Evolutionary conservation across 2,329 filamentous ascomycete genomes (phyloP), one percentile per base, ranked within the genome.

Genomic region (Claviceps lovelessii): DNA sequence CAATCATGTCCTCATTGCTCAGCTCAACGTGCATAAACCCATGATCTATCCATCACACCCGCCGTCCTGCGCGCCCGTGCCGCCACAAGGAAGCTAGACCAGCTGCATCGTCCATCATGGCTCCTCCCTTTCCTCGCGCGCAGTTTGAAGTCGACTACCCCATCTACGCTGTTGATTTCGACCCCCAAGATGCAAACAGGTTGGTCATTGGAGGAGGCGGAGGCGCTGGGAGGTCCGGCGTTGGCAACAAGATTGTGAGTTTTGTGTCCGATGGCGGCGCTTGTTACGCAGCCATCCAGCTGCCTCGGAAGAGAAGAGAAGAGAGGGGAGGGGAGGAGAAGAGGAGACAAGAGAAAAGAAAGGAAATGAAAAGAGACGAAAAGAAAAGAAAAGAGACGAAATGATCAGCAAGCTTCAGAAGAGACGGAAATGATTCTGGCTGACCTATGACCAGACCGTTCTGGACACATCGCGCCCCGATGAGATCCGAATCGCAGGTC

Each of bases 141-240:
- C 85, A 82, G 68, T 74, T 82, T 61, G 81, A 81, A 55, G 79
- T 94, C 60, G 80, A 83, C 56, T 96, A 91, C 69, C 90, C 90
- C 51, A 79, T 95, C 56, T 95, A 90, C 69, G 83, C 86, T 55
- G 86, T 89, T 67, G 90, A 90, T 65, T 96, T 95, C 69, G 89
- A 95, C 65, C 88, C 86, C 52, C 79, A 85, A 63, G 83, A 94
- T 72, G 78, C 84, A 57, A 80, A 80, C 59, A 83, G 84, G 59
- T 76, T 96, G 29, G 73, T 95, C 9, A 87, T 95, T 42, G 89
- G 85, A 57, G 91, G 91, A 53, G 91, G 91, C 58, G 91, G 91
- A 60, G 91, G 91, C 52, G 83, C 88, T 59, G 83, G 86, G 51
- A 81, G 82, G 60, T 89, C 81, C 61, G 90, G 89, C 48, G 87